Evolutionary conservation across 2,329 filamentous ascomycete species (phyloP).

Genomic region (Alternaria consortialis): DNA sequence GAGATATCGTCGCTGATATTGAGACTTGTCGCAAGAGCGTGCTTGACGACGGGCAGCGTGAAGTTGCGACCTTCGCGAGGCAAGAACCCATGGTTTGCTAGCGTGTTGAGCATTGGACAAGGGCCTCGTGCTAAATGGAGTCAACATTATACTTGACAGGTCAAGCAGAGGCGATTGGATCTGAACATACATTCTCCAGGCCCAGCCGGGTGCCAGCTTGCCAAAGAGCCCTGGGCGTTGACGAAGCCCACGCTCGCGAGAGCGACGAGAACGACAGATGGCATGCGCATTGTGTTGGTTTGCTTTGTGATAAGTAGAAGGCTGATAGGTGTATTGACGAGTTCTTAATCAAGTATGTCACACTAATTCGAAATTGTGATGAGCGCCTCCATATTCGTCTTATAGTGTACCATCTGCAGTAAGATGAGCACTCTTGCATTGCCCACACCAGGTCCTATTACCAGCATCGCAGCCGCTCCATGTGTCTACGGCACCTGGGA

Average conservation of each 20-base stretch:
- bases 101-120: constrained; percentile 42
- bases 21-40: constrained; percentile 10
- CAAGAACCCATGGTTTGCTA: constrained; percentile 44
- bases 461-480: neutral
- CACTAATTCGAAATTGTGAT: neutral
- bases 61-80: constrained; percentile 42
- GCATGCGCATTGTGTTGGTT: neutral
- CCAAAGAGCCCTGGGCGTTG: constrained; percentile 5
- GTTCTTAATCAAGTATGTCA: neutral
- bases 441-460: neutral
- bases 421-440: neutral
- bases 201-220: constrained; percentile 6
- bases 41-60: constrained; percentile 36
- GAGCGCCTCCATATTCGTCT: neutral
- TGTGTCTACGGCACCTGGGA: neutral
- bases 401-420: neutral
- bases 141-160: neutral
- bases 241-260: neutral
- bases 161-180: neutral
- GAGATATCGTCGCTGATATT: constrained; percentile 14
- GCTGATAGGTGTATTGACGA: neutral
- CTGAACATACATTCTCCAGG: neutral
- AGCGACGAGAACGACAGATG: neutral
- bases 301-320: neutral
- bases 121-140: constrained; percentile 17